A percentile compares a stretch with the other conserved stretches of the same genome.
These are phyloP conservation scores for Echria macrotheca DNA, from an alignment of 495 filamentous ascomycete genomes.

Conservation along the genomic window DNA sequence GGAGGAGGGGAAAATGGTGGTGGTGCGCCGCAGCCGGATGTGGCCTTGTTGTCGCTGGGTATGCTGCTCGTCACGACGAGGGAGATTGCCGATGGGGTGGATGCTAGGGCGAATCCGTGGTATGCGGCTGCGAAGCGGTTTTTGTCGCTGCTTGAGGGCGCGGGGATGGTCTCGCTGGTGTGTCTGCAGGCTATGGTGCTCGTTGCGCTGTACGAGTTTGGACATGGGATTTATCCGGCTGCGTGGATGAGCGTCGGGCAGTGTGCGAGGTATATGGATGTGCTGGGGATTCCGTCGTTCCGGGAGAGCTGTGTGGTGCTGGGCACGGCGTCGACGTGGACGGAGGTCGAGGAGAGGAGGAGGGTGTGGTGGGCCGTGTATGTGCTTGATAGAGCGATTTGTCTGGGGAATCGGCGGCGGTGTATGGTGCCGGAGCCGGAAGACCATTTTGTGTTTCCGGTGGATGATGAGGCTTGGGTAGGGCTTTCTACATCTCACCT, in stretches of 20 bases:
- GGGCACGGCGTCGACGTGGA: conserved; percentile 38
- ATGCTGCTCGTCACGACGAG: conserved; percentile 42
- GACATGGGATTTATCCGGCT: conserved; percentile 45
- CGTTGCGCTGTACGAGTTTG: conserved; percentile 42
- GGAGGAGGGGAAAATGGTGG: too few relatives aligned
- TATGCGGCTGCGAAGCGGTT: conserved; percentile 43
- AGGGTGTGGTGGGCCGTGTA: conserved; percentile 50
- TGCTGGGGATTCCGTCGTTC: conserved; percentile 41
- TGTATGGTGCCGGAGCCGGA: conserved; percentile 38
- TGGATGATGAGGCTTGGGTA: conserved; percentile 43
- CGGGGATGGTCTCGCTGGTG: conserved; percentile 35
- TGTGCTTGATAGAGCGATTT: conserved; percentile 42
- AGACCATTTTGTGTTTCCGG: conserved; percentile 35
- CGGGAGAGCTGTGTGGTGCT: conserved; percentile 29
- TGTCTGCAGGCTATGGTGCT: conserved; percentile 41
- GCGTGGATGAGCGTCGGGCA: conserved; percentile 42
- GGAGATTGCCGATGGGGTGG: conserved; percentile 20
- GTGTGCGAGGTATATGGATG: conserved; percentile 39
- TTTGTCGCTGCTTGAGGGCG: conserved; percentile 30
- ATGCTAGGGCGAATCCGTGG: conserved; percentile 27
- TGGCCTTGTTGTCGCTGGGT: conserved; percentile 43
- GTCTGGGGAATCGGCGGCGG: conserved; percentile 39
- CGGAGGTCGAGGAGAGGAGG: conserved; percentile 45
- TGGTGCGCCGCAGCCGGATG: too few relatives aligned
- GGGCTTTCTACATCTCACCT: conserved; percentile 14